Evolutionary conservation across 331 rosid genomes (phyloP), one percentile per base, ranked within the genome.

Genomic region (Dryas integrifolia): DNA sequence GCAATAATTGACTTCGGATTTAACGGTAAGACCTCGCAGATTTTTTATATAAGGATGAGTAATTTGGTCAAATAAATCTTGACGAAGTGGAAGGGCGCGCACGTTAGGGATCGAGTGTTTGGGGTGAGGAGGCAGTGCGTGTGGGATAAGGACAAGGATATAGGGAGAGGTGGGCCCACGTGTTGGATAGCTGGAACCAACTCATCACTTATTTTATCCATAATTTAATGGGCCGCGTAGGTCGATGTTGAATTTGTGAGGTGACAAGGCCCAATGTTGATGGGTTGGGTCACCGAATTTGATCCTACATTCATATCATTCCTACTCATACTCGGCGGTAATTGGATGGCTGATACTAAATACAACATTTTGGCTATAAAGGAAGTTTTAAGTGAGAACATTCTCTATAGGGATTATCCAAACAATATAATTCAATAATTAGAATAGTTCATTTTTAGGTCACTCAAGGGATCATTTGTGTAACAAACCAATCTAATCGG

Each of bases 91-190:
- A 75, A 55, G 63, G 51, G 76, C 65, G 69, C 77, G 73, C 80
- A 69, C 83, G 73, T 57, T 55, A 69, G 11, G 79, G 76, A 73
- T 79, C 41, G 15, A 69, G 5, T 12, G 49, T 16, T 48, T 24
- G 38, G 7, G 57, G 40, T 48, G 10, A 8, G 9, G 62, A 6
- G 41, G 16, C 3, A 13, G 30, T 15, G 9, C 4, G 16, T 26
- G 59, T 52, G 38, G 51, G 4, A 7, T 6, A 13, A 13, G 0
- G 51, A 63, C 68, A 50, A 50, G 55, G 15, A n/a, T 50, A n/a
- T 13, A n/a, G 55, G 53, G 38, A 7, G 55, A 13, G 3, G 64
- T 70, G 45, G 75, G 64, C 74, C 74, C 64, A 2, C 9, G 16
- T 24, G 26, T 21, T 26, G 70, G 55, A 21, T 46, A 2, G 55